A percentile compares a stretch with the other conserved stretches of the same genome.
Evolutionary conservation across 768 basidiomycete genomes (phyloP).

Genomic region (Tylopilus vinaceipallidus): DNA sequence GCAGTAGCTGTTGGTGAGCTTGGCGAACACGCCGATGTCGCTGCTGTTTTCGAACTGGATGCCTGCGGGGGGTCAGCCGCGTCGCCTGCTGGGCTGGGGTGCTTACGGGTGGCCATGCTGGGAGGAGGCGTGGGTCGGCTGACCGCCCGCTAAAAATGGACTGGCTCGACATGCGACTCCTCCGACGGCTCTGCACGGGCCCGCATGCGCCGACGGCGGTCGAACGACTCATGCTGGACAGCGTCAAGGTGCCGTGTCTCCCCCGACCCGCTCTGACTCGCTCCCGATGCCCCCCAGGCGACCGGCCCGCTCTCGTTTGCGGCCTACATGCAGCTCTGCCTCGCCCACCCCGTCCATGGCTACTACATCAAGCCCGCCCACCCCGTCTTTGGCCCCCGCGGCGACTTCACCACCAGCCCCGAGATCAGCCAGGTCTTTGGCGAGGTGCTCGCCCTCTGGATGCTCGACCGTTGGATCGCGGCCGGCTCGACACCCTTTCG

Average conservation of each 20-base stretch:
- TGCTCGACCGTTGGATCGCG: constrained; percentile 70
- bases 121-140: neutral
- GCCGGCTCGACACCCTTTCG: constrained; percentile 55
- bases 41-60: constrained; percentile 92
- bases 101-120: constrained; percentile 68
- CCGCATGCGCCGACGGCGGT: no score
- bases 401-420: constrained; percentile 96
- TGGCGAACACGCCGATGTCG: constrained; percentile 96
- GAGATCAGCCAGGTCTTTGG: constrained; percentile 97
- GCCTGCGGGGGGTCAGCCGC: constrained; percentile 45
- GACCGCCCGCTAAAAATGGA: no score
- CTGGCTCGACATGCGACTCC: constrained; percentile 15
- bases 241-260: constrained; percentile 56
- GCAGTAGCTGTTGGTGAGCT: constrained; percentile 98
- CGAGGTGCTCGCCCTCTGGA: constrained; percentile 92
- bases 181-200: constrained; percentile 2
- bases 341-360: constrained; percentile 85
- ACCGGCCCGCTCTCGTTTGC: constrained; percentile 88
- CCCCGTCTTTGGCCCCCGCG: constrained; percentile 78
- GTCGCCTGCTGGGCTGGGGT: no score
- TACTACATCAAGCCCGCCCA: constrained; percentile 83
- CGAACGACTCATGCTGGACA: constrained; percentile 67
- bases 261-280: neutral
- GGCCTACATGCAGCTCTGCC: constrained; percentile 88
- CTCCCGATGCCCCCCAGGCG: constrained; percentile 48